Evolutionary conservation across 106 monocot genomes (phyloP).

Genomic region (Xerophyta viscosa): DNA sequence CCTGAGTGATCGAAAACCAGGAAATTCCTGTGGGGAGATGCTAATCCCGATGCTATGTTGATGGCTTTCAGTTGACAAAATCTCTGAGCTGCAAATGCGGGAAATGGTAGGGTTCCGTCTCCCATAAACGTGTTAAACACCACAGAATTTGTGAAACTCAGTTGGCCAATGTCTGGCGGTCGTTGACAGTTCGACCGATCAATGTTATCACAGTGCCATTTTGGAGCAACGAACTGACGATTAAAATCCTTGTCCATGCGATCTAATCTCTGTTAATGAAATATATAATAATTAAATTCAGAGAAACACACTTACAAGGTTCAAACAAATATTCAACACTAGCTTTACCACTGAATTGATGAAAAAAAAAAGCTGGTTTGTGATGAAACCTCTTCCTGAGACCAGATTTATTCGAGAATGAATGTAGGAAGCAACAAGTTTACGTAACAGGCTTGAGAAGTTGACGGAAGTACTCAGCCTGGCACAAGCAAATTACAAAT

Average conservation of each 20-base stretch:
- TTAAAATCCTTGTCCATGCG: constrained; percentile 26
- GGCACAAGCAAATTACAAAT: background rate
- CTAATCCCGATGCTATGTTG: background rate
- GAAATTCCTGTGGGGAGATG: constrained; percentile 17
- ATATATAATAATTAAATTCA: background rate
- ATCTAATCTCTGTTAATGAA: background rate
- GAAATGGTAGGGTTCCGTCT: constrained; percentile 5
- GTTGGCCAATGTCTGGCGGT: constrained; percentile 11
- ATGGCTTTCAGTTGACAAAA: constrained; percentile 1
- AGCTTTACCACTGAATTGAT: too few species aligned
- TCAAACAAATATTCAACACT: too few species aligned
- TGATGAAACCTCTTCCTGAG: constrained; percentile 2
- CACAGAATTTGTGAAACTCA: constrained; percentile 17
- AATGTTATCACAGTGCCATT: constrained; percentile 13
- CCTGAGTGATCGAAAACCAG: constrained; percentile 36
- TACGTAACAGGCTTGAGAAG: constrained; percentile 94
- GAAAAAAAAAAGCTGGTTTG: too few species aligned
- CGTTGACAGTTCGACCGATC: constrained; percentile 9
- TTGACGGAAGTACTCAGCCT: constrained; percentile 97
- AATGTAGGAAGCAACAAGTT: constrained; percentile 11
- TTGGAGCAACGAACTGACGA: constrained; percentile 11
- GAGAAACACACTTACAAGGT: background rate
- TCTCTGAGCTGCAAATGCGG: constrained; percentile 3
- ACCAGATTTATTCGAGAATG: constrained; percentile 6
- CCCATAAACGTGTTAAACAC: constrained; percentile 8